A percentile compares a stretch with the other conserved stretches of the same genome.
Conservation (phyloP, 169 alveolate species). For the Plasmodium coatneyi region DNA sequence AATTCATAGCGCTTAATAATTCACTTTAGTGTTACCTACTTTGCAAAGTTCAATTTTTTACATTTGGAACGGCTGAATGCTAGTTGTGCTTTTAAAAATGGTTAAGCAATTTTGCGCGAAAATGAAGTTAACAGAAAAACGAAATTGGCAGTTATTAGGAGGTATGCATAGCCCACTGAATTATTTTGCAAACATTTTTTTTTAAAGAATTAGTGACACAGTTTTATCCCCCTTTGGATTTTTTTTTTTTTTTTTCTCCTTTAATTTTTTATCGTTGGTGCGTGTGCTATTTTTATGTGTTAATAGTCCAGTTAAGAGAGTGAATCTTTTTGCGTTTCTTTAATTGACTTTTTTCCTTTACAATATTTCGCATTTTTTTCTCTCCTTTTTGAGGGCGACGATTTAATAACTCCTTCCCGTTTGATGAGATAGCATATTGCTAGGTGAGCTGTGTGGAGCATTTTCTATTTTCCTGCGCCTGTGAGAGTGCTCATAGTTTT, state of each 20-base stretch:
- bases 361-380: background rate
- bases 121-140: background rate
- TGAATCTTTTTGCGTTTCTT: background rate
- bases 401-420: background rate
- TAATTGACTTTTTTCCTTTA: background rate
- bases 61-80: background rate
- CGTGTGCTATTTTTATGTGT: background rate
- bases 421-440: conserved; percentile 2
- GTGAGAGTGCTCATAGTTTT: background rate
- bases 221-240: background rate
- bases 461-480: background rate
- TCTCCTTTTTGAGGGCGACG: background rate
- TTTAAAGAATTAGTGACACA: background rate
- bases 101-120: background rate
- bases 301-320: background rate
- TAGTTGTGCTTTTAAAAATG: background rate
- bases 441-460: background rate
- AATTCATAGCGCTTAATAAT: background rate
- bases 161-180: background rate
- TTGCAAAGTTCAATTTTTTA: background rate
- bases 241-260: background rate
- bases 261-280: background rate
- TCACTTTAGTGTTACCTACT: background rate
- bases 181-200: background rate
- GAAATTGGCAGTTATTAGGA: background rate